These are phyloP conservation scores for Brassica cretica DNA, from an alignment of 345 rosid species.

Conservation along the genomic window DNA sequence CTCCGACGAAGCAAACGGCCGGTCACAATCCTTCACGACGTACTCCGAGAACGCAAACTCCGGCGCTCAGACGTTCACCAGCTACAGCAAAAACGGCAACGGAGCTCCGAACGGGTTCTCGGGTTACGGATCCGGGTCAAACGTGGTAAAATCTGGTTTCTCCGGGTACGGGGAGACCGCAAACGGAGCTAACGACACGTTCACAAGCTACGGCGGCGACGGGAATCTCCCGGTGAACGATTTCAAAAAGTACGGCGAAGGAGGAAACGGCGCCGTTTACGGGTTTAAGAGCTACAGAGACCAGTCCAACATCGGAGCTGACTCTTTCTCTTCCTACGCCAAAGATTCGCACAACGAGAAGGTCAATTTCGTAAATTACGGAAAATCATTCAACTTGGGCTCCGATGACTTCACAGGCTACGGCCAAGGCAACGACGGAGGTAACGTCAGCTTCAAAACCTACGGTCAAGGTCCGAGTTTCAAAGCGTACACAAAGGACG, in stretches of 20 bases:
- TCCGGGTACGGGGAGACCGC: conserved; percentile 55
- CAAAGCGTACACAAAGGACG: conserved; percentile 50
- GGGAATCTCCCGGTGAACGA: conserved; percentile 63
- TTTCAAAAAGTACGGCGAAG: conserved; percentile 60
- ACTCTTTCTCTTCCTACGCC: conserved; percentile 63
- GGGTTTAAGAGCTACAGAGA: conserved; percentile 61
- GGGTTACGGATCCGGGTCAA: conserved; percentile 60
- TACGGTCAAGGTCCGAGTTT: conserved; percentile 59
- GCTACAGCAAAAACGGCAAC: conserved; percentile 72
- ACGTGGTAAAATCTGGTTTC: conserved; percentile 68
- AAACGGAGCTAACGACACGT: conserved; percentile 58
- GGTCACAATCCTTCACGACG: conserved; percentile 49
- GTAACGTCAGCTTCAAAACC: conserved; percentile 48
- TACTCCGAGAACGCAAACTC: conserved; percentile 59
- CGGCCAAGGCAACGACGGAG: conserved; percentile 45
- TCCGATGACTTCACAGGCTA: conserved; percentile 59
- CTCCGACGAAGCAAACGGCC: conserved; percentile 52
- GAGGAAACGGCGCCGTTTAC: conserved; percentile 52
- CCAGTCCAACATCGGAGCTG: conserved; percentile 59
- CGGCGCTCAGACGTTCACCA: conserved; percentile 58
- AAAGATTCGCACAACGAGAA: conserved; percentile 52
- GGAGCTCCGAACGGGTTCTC: conserved; percentile 60
- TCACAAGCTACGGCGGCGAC: conserved; percentile 60
- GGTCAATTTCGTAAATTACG: conserved; percentile 59
- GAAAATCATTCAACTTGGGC: conserved; percentile 52